phyloP scores from a whole-genome alignment of 345 rosid genomes.

The Gossypium bickii region DNA sequence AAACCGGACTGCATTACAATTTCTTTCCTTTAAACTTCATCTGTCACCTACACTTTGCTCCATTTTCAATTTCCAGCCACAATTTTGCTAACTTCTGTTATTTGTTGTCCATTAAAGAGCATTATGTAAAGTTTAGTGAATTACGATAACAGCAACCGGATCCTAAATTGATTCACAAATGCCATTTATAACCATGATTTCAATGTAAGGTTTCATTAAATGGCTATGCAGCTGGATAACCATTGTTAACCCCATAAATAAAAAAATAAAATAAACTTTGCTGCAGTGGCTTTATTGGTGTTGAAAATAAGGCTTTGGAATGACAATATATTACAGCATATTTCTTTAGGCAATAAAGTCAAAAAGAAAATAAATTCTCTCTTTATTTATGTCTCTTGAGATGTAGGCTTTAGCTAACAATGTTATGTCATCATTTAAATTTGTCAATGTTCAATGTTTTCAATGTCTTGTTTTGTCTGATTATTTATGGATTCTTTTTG shows the following conservation, averaged over 20 bases:
- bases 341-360: neutral
- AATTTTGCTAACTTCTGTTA: constrained; percentile 27
- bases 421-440: neutral
- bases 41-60: constrained; percentile 22
- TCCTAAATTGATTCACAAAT: neutral
- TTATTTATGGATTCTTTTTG: neutral
- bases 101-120: no score
- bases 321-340: neutral
- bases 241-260: no score
- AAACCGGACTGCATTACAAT: constrained; percentile 11
- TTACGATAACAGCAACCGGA: neutral
- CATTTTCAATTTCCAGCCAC: constrained; percentile 30
- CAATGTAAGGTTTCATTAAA: no score
- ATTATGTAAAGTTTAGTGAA: no score
- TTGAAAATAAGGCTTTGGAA: neutral
- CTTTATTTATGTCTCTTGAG: constrained; percentile 12
- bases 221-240: no score
- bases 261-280: neutral
- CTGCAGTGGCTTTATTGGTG: neutral
- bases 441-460: neutral
- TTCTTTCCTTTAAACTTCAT: constrained; percentile 13
- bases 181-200: neutral
- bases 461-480: neutral
- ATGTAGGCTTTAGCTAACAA: constrained; percentile 15
- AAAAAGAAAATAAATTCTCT: constrained; percentile 10